A percentile compares a stretch with the other conserved stretches of the same genome.
phyloP scores from a whole-genome alignment of 1,284 basidiomycete genomes.

The Apiotrichum mycotoxinovorans region DNA sequence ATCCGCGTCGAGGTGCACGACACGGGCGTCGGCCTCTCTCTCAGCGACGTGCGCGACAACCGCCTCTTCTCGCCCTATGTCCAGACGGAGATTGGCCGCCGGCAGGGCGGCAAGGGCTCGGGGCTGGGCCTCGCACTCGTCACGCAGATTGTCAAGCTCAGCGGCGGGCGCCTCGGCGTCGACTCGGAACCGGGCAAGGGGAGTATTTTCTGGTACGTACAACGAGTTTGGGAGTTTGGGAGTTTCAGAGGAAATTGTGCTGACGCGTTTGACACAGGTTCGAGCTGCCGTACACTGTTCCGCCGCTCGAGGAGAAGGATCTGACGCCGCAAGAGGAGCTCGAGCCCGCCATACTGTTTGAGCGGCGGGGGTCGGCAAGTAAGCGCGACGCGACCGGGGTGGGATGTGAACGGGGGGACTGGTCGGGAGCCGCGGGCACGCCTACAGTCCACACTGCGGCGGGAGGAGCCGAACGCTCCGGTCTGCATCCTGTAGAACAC shows the following conservation, averaged over 20 bases:
- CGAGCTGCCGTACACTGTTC: slow-evolving; percentile 2
- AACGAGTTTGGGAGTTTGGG: too few relatives aligned
- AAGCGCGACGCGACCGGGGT: too few relatives aligned
- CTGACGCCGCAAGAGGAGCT: background rate
- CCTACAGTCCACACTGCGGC: too few relatives aligned
- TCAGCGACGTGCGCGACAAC: slow-evolving; percentile 64
- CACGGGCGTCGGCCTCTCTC: slow-evolving; percentile 70
- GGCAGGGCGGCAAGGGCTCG: slow-evolving; percentile 81
- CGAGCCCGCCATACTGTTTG: too few relatives aligned
- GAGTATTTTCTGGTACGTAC: slow-evolving; percentile 40
- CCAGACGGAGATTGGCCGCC: slow-evolving; percentile 59
- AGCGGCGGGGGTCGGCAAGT: background rate
- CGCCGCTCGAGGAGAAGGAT: background rate
- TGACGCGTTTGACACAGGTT: slow-evolving; percentile 2
- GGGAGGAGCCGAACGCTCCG: too few relatives aligned
- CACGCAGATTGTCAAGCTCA: slow-evolving; percentile 80
- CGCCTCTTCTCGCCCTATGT: slow-evolving; percentile 48
- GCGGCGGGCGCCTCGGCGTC: slow-evolving; percentile 69
- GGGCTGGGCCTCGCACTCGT: slow-evolving; percentile 80
- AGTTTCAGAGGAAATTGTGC: background rate
- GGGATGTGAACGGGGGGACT: too few relatives aligned
- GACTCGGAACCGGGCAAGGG: slow-evolving; percentile 45
- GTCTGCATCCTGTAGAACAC: too few relatives aligned
- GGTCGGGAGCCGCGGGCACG: too few relatives aligned
- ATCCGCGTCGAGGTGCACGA: slow-evolving; percentile 76